Evolutionary conservation across 768 basidiomycete species (phyloP).

Genomic region (Dacryopinax spathularia): DNA sequence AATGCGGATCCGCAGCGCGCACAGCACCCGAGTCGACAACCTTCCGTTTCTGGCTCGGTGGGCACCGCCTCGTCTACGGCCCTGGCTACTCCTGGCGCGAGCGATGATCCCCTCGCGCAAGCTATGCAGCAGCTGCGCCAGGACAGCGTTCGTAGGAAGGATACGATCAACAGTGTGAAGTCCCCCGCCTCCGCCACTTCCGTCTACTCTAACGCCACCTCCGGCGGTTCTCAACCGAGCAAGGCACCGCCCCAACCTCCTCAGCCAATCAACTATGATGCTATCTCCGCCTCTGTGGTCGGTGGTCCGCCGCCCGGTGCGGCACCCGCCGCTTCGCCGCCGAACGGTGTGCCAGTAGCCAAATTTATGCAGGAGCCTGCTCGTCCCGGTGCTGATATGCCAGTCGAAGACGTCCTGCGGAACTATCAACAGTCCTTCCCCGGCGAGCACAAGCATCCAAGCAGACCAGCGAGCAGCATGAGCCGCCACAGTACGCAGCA

Average conservation of each 20-base stretch:
- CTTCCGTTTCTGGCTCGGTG: slow-evolving; percentile 16
- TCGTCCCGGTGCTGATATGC: slow-evolving; percentile 28
- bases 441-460: slow-evolving; percentile 38
- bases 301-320: slow-evolving; percentile 27
- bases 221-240: background rate
- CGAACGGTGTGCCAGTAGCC: slow-evolving; percentile 36
- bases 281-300: slow-evolving; percentile 65
- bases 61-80: slow-evolving; percentile 29
- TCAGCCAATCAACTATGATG: slow-evolving; percentile 46
- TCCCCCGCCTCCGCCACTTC: background rate
- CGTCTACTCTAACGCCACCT: background rate
- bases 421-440: slow-evolving; percentile 78
- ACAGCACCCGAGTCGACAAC: slow-evolving; percentile 7
- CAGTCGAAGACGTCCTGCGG: slow-evolving; percentile 56
- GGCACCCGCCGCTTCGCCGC: slow-evolving; percentile 26
- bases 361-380: slow-evolving; percentile 58
- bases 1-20: slow-evolving; percentile 46
- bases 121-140: slow-evolving; percentile 10
- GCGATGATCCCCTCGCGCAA: slow-evolving; percentile 12
- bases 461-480: slow-evolving; percentile 32
- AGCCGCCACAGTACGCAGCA: slow-evolving; percentile 9
- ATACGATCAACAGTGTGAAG: background rate
- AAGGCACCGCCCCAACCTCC: slow-evolving; percentile 8
- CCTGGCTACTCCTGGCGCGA: slow-evolving; percentile 13
- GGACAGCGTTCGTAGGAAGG: slow-evolving; percentile 1